phyloP scores from a whole-genome alignment of 2,329 filamentous ascomycete genomes.

The Alternaria sp. region DNA sequence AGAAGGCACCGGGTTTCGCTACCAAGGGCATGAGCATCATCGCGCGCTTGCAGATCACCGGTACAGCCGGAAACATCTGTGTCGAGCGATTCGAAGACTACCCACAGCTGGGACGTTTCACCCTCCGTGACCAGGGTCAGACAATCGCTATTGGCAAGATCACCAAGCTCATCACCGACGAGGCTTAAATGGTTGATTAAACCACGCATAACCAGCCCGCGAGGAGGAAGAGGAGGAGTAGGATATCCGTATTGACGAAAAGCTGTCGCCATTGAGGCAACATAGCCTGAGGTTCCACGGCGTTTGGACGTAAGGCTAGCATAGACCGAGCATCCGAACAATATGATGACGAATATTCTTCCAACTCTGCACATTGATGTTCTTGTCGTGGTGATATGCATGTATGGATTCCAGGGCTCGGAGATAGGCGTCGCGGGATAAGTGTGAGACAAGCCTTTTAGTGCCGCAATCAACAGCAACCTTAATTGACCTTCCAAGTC shows the following conservation, averaged over 20 bases:
- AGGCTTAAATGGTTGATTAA: constrained; percentile 14
- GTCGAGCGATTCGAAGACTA: constrained; percentile 96
- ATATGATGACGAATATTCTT: constrained; percentile 7
- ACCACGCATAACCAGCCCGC: not conserved
- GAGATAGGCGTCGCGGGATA: not conserved
- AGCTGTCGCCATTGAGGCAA: not conserved
- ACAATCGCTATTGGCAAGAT: constrained; percentile 99
- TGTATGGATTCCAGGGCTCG: not conserved
- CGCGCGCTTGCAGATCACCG: constrained; percentile 85
- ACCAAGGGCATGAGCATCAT: constrained; percentile 85
- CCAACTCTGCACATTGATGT: not conserved
- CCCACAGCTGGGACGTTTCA: constrained; percentile 64
- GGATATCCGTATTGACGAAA: not conserved
- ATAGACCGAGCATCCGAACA: constrained; percentile 7
- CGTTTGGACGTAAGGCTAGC: constrained; percentile 1
- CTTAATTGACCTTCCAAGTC: constrained; percentile 31
- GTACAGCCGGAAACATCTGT: constrained; percentile 85
- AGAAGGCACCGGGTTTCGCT: constrained; percentile 89
- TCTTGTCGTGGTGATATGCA: not conserved
- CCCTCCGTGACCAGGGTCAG: constrained; percentile 73
- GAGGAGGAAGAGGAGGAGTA: not conserved
- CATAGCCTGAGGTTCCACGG: not conserved
- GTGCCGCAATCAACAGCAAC: constrained; percentile 39
- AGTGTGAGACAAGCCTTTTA: constrained; percentile 42
- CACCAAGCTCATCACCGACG: constrained; percentile 75